Evolutionary conservation across 2,329 filamentous ascomycete species (phyloP).

Genomic region (Thermomyces lanuginosus): DNA sequence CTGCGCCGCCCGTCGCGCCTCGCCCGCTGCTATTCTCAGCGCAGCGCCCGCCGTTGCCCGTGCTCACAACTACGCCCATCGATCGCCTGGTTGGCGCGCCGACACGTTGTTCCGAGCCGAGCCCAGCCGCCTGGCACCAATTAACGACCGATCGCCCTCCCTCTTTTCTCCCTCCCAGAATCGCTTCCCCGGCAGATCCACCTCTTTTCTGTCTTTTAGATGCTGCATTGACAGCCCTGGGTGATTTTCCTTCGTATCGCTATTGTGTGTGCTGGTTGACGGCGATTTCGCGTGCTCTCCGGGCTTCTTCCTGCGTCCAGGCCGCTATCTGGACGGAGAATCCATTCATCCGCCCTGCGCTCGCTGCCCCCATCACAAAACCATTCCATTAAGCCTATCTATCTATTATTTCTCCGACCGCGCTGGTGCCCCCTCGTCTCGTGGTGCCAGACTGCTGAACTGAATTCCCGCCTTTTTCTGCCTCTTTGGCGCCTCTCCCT

Average conservation of each 20-base stretch:
- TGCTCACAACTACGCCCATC: conserved; percentile 6
- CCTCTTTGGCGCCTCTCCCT: conserved; percentile 2
- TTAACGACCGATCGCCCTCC: conserved; percentile 1
- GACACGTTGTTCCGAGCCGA: conserved; percentile 6
- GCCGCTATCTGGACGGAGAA: no score
- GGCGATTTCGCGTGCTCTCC: no score
- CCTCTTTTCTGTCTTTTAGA: conserved; percentile 2
- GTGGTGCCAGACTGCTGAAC: no score
- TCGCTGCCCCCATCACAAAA: no score
- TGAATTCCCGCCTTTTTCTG: conserved; percentile 1
- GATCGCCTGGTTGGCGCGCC: conserved; percentile 3
- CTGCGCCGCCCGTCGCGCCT: neutral
- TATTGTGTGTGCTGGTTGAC: no score
- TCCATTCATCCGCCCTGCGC: no score
- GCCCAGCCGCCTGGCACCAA: conserved; percentile 4
- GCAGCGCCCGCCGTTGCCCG: no score
- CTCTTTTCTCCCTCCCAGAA: conserved; percentile 1
- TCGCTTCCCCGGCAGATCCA: conserved; percentile 3
- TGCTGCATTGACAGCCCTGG: conserved; percentile 1
- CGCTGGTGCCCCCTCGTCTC: no score
- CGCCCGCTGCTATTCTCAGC: neutral
- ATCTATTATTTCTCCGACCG: no score
- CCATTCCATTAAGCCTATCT: no score
- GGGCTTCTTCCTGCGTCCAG: no score
- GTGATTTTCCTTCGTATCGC: conserved; percentile 2